A percentile compares a stretch with the other conserved stretches of the same genome.
These are phyloP conservation scores for Clarireedia paspali DNA, from an alignment of 2,329 filamentous ascomycete genomes.

Conservation along the genomic window DNA sequence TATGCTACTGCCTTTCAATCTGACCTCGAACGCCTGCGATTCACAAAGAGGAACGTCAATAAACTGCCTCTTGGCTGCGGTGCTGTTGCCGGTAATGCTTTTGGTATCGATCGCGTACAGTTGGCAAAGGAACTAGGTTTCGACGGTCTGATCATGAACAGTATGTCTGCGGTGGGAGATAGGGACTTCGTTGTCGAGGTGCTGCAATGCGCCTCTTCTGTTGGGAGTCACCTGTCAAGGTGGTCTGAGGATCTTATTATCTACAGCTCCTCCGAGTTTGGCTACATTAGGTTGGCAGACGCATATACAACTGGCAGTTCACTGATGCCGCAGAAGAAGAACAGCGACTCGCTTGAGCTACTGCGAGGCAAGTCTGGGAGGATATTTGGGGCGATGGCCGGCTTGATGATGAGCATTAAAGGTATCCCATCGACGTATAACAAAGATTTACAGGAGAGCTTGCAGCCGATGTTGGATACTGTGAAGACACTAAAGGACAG, in stretches of 20 bases:
- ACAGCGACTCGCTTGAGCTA: conserved; percentile 65
- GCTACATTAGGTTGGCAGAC: conserved; percentile 68
- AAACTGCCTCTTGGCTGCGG: conserved; percentile 33
- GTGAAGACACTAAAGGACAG: conserved; percentile 77
- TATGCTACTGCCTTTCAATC: conserved; percentile 63
- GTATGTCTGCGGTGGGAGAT: conserved; percentile 56
- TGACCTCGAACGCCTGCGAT: conserved; percentile 70
- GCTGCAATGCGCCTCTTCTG: conserved; percentile 69
- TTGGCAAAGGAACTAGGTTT: conserved; percentile 80
- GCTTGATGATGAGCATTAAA: conserved; percentile 61
- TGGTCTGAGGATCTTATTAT: conserved; percentile 85
- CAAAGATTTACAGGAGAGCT: conserved; percentile 58
- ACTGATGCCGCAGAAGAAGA: conserved; percentile 60
- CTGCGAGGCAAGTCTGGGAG: conserved; percentile 71
- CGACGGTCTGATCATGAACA: conserved; percentile 66
- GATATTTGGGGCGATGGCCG: conserved; percentile 74
- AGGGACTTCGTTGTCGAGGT: conserved; percentile 76
- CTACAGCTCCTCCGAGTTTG: conserved; percentile 63
- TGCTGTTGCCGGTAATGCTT: conserved; percentile 74
- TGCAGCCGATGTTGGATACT: conserved; percentile 78
- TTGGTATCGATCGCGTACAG: conserved; percentile 69
- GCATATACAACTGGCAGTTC: conserved; percentile 63
- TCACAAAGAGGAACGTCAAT: conserved; percentile 70
- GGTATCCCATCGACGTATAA: conserved; percentile 48
- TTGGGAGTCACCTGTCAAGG: conserved; percentile 70